A percentile compares a stretch with the other conserved stretches of the same genome.
Evolutionary conservation across 306 rosid genomes (phyloP).

Genomic region (Lotus japonicus): DNA sequence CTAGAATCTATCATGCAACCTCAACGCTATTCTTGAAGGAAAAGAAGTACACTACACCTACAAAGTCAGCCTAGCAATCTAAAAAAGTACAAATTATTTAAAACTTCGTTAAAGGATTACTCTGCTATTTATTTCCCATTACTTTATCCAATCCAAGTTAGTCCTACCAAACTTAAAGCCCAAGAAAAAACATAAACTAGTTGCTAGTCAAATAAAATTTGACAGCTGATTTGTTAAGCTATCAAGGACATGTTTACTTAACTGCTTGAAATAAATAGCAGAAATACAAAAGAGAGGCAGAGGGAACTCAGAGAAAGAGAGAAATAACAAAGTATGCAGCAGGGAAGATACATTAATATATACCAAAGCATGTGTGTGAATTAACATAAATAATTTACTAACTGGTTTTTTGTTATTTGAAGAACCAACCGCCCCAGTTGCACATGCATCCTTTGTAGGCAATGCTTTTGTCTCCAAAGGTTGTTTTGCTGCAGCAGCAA

Average conservation of each 20-base stretch:
- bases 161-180: conserved; percentile 1
- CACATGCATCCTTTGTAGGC: conserved; percentile 34
- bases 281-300: neutral
- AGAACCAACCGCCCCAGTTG: conserved; percentile 36
- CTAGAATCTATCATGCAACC: neutral
- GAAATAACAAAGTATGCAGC: neutral
- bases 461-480: conserved; percentile 33
- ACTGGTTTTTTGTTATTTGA: conserved; percentile 65
- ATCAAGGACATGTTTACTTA: neutral
- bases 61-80: neutral
- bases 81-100: conserved; percentile 6
- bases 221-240: neutral
- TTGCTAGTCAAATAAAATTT: neutral
- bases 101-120: neutral
- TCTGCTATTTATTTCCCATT: conserved; percentile 7
- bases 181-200: neutral
- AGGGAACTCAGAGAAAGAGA: neutral
- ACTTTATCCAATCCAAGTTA: neutral
- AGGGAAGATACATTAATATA: neutral
- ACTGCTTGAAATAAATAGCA: neutral
- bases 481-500: conserved; percentile 41
- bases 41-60: neutral
- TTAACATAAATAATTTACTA: conserved; percentile 27
- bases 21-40: neutral
- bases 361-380: conserved; percentile 7